These are phyloP conservation scores for Hypoxylon rickii DNA, from an alignment of 495 filamentous ascomycete genomes.

Conservation along the genomic window DNA sequence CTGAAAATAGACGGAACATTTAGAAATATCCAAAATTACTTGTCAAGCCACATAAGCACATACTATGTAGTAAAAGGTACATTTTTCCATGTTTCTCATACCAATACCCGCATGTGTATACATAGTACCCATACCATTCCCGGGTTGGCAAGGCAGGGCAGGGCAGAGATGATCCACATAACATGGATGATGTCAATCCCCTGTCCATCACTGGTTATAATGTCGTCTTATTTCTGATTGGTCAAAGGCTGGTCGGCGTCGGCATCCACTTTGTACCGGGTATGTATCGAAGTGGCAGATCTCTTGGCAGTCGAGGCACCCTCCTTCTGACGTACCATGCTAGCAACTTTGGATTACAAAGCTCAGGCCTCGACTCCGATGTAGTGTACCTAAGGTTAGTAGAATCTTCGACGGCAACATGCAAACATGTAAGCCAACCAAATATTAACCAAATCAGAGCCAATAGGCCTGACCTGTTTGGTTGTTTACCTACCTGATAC, in stretches of 20 bases:
- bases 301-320: slow-evolving; percentile 29
- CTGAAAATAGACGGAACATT: not conserved
- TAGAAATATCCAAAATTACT: slow-evolving; percentile 29
- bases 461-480: no score
- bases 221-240: no score
- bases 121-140: not conserved
- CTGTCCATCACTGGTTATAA: no score
- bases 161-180: no score
- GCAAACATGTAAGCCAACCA: not conserved
- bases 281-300: slow-evolving; percentile 6
- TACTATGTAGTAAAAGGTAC: no score
- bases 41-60: slow-evolving; percentile 13
- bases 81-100: no score
- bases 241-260: no score
- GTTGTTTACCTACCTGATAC: no score
- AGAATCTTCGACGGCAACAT: slow-evolving; percentile 34
- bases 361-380: slow-evolving; percentile 10
- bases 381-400: slow-evolving; percentile 19
- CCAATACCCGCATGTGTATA: no score
- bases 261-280: not conserved
- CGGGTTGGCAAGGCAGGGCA: slow-evolving; percentile 23
- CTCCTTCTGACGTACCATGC: slow-evolving; percentile 27
- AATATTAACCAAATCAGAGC: no score
- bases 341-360: slow-evolving; percentile 45
- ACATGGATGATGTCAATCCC: no score